Conservation (phyloP, 192 early-diverging fungal genomes). For the Neocallimastix lanati region DNA sequence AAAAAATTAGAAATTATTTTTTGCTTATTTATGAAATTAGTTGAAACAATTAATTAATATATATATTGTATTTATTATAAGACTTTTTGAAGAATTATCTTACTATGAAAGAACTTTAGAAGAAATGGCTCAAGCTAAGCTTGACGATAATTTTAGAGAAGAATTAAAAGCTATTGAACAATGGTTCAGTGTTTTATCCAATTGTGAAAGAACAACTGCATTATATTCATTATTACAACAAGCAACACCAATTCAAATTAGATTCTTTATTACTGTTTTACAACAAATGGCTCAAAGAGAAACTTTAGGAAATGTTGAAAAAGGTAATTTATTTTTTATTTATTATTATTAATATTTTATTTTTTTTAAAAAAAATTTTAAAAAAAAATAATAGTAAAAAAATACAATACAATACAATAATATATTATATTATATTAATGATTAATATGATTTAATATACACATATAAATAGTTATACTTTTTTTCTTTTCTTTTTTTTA, state of each 20-base stretch:
- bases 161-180: slow-evolving; percentile 83
- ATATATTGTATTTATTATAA: too few species aligned
- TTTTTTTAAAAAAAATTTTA: too few species aligned
- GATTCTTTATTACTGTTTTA: slow-evolving; percentile 84
- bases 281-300: slow-evolving; percentile 81
- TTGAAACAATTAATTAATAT: too few species aligned
- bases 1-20: too few species aligned
- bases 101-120: slow-evolving; percentile 83
- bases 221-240: slow-evolving; percentile 83
- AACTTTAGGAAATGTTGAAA: slow-evolving; percentile 10
- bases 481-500: too few species aligned
- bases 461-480: too few species aligned
- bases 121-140: slow-evolving; percentile 61
- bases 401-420: too few species aligned
- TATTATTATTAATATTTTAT: too few species aligned
- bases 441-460: too few species aligned
- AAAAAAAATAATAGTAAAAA: too few species aligned
- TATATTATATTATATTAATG: too few species aligned
- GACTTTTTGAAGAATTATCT: slow-evolving; percentile 59
- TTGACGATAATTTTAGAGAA: slow-evolving; percentile 72
- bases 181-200: slow-evolving; percentile 78
- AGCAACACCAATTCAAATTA: slow-evolving; percentile 74
- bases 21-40: too few species aligned
- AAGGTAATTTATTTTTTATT: background rate
- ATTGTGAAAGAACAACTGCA: slow-evolving; percentile 80